A percentile compares a stretch with the other conserved stretches of the same genome.
These are phyloP conservation scores for Scenedesmus sp. DNA, from an alignment of 163 green algal genomes.

Conservation along the genomic window DNA sequence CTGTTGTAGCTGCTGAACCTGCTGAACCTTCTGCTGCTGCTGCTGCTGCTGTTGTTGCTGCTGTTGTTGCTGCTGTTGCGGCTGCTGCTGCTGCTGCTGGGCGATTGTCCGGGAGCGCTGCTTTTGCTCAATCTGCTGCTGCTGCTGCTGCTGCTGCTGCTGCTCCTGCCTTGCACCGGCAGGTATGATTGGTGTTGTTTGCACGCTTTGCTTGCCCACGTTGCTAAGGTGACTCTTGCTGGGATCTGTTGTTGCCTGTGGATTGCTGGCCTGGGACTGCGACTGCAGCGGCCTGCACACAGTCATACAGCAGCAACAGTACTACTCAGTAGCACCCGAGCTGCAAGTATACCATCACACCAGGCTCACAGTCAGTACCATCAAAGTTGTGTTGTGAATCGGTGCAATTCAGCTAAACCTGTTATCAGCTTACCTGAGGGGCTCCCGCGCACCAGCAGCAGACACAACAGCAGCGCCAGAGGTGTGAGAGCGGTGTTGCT, in stretches of 20 bases:
- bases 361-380: too few species aligned
- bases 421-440: constrained; percentile 7
- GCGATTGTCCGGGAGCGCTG: neutral
- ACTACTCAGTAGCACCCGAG: neutral
- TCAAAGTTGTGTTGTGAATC: too few species aligned
- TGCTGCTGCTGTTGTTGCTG: constrained; percentile 32
- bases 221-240: neutral
- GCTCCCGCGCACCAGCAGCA: neutral
- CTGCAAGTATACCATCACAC: neutral
- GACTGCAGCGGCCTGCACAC: constrained; percentile 13
- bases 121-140: constrained; percentile 9
- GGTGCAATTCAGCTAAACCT: neutral
- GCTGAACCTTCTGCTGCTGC: neutral
- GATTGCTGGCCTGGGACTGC: constrained; percentile 32
- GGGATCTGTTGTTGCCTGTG: constrained; percentile 13
- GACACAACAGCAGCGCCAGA: neutral
- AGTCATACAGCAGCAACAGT: neutral
- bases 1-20: neutral
- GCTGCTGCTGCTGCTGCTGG: constrained; percentile 45
- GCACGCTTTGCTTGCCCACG: neutral
- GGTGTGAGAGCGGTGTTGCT: neutral
- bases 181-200: neutral
- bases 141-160: constrained; percentile 34
- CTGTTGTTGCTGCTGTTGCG: constrained; percentile 38
- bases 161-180: constrained; percentile 41